These are phyloP conservation scores for Tetrahymena elliotti DNA, from an alignment of 73 alveolate species.

Conservation along the genomic window DNA sequence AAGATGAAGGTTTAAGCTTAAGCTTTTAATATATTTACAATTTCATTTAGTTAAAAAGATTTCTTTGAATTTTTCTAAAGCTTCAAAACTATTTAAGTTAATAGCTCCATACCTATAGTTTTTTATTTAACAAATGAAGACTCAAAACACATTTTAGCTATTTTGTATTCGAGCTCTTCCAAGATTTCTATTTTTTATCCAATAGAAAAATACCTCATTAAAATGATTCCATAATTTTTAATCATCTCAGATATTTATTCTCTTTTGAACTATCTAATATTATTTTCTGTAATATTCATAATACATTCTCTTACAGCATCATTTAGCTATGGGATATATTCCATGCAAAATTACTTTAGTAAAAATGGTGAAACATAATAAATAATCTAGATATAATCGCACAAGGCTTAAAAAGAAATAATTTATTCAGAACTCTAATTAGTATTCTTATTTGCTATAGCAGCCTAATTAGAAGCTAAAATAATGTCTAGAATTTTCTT, in stretches of 20 bases:
- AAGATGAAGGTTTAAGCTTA: no score
- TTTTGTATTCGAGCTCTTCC: background rate
- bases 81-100: background rate
- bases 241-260: background rate
- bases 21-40: background rate
- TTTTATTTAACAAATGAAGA: background rate
- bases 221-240: background rate
- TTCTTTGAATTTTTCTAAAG: background rate
- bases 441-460: background rate
- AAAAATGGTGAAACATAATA: background rate
- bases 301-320: background rate
- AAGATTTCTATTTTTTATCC: background rate
- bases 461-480: background rate
- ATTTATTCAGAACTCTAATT: background rate
- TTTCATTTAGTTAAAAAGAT: background rate
- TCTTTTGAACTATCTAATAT: background rate
- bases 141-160: background rate
- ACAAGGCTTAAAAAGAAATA: background rate
- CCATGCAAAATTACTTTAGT: background rate
- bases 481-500: background rate
- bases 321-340: background rate
- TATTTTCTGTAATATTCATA: background rate
- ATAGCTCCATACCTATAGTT: background rate
- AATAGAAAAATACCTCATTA: background rate
- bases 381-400: background rate